Percentiles rank a stretch among this genome's conserved stretches.
Evolutionary conservation across 108 stramenopile species (phyloP).

Genomic region (Skeletonema grethae): DNA sequence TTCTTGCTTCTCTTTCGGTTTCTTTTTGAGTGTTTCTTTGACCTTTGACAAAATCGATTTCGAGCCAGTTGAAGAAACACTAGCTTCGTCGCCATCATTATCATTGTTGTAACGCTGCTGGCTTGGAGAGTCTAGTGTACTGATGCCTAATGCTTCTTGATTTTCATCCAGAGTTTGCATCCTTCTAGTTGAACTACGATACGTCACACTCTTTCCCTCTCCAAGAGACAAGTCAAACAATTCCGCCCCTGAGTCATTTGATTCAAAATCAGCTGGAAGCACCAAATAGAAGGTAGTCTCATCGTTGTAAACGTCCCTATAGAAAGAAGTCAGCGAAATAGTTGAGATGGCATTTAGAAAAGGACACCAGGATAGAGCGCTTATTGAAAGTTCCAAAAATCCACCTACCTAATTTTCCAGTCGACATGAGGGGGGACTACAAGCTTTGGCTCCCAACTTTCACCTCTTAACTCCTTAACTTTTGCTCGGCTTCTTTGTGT

Average conservation of each 20-base stretch:
- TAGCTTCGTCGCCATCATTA: conserved; percentile 5
- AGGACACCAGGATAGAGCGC: not conserved
- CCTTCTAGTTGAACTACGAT: not conserved
- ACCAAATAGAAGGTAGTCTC: conserved; percentile 36
- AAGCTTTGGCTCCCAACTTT: conserved; percentile 28
- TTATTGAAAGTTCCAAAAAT: not conserved
- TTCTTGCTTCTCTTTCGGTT: conserved; percentile 17
- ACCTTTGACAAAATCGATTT: not conserved
- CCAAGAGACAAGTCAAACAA: conserved; percentile 5
- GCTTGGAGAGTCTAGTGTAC: conserved; percentile 2
- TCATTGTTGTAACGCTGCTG: not conserved
- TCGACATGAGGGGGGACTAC: conserved; percentile 23
- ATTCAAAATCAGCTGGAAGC: conserved; percentile 26
- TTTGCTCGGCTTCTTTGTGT: not conserved
- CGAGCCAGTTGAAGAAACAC: conserved; percentile 1
- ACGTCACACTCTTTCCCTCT: conserved; percentile 18
- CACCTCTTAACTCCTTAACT: conserved; percentile 1
- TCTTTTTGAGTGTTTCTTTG: conserved; percentile 2
- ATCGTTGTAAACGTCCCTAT: conserved; percentile 29
- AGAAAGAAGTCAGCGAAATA: not conserved
- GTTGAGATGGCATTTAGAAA: not conserved
- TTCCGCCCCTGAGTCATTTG: conserved; percentile 21
- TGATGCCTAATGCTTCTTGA: not conserved
- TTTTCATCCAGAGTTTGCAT: conserved; percentile 10
- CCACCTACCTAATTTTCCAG: conserved; percentile 31